phyloP scores from a whole-genome alignment of 1,284 basidiomycete species.

The Pholiota adiposa region DNA sequence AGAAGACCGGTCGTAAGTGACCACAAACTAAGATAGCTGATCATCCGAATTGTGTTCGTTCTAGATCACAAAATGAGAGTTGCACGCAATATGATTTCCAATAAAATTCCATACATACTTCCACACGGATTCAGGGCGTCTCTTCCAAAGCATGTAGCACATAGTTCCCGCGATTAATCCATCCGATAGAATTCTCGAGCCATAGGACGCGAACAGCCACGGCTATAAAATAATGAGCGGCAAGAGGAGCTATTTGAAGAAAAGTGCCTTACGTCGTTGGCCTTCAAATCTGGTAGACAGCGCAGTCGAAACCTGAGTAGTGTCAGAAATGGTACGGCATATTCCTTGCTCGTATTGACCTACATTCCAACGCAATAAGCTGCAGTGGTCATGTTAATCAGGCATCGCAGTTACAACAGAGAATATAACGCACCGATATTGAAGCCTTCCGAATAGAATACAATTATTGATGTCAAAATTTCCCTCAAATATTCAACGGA shows the following conservation, averaged over 20 bases:
- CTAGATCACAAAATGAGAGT: neutral
- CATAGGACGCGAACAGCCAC: neutral
- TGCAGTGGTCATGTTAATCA: neutral
- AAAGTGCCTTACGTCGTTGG: neutral
- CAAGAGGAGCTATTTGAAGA: neutral
- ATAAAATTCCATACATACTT: neutral
- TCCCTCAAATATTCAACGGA: too few relatives aligned
- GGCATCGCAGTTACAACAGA: neutral
- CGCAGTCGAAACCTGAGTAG: neutral
- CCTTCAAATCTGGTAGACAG: neutral
- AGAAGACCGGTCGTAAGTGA: neutral
- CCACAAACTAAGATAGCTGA: neutral
- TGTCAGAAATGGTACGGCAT: neutral
- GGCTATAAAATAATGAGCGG: neutral
- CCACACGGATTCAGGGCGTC: neutral
- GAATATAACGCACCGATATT: neutral
- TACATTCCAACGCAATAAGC: neutral
- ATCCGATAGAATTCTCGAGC: conserved; percentile 5
- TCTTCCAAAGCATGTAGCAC: conserved; percentile 6
- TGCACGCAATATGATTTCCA: too few relatives aligned
- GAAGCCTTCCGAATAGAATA: neutral
- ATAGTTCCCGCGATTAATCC: conserved; percentile 7
- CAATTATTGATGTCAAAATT: neutral
- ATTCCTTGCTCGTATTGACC: neutral
- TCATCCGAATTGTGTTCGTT: neutral